Conservation (phyloP, 169 alveolate species). For the Plasmodium malariae region DNA sequence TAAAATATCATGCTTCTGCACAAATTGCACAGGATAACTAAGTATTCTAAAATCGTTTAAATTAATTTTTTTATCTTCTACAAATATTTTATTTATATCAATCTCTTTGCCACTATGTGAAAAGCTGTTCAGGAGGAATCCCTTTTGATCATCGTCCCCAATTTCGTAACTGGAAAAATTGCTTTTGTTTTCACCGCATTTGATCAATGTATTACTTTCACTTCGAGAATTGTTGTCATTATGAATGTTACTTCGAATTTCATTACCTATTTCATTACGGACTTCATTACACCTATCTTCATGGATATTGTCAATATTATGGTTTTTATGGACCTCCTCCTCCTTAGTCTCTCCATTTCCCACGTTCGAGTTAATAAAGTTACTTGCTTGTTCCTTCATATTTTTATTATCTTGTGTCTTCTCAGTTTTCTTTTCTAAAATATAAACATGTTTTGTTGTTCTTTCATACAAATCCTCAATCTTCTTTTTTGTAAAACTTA, state of each 20-base stretch:
- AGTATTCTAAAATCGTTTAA: constrained; percentile 51
- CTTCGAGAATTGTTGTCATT: not conserved
- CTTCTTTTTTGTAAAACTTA: constrained; percentile 59
- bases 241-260: not conserved
- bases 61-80: constrained; percentile 40
- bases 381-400: not conserved
- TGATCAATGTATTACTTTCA: not conserved
- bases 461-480: constrained; percentile 62
- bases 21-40: constrained; percentile 68
- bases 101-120: not conserved
- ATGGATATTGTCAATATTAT: too few species aligned
- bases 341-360: not conserved
- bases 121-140: not conserved
- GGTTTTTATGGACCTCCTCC: not conserved
- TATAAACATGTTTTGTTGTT: constrained; percentile 59
- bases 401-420: not conserved
- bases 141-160: not conserved
- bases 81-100: constrained; percentile 19
- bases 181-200: not conserved
- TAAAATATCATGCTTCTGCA: constrained; percentile 55
- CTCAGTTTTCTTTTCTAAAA: constrained; percentile 30
- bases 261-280: not conserved
- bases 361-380: too few species aligned
- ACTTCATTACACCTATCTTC: too few species aligned
- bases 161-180: not conserved